Percentiles rank a stretch among this genome's conserved stretches.
phyloP scores from a whole-genome alignment of 148 eudicot genomes.

The Beta vulgaris region DNA sequence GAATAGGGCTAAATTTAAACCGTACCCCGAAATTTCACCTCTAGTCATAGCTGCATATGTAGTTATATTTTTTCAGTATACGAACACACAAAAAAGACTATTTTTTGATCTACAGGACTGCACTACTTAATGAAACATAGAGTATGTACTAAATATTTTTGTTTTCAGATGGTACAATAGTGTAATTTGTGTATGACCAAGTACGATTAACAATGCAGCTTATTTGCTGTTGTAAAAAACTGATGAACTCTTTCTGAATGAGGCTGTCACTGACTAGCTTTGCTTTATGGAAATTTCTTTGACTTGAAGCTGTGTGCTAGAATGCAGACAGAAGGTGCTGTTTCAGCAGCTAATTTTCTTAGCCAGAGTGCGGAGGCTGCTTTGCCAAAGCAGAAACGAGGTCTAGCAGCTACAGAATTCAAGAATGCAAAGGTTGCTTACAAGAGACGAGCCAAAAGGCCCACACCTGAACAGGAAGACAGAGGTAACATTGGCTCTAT shows the following conservation, averaged over 20 bases:
- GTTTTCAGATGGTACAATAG: background rate
- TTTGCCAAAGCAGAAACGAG: constrained; percentile 81
- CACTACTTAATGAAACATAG: background rate
- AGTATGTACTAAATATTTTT: background rate
- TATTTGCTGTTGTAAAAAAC: background rate
- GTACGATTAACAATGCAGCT: too few species aligned
- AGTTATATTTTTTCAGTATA: too few species aligned
- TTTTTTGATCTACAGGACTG: background rate
- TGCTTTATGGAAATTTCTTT: too few species aligned
- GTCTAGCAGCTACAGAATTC: constrained; percentile 54
- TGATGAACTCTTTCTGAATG: too few species aligned
- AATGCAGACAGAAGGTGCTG: constrained; percentile 70
- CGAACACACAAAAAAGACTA: too few species aligned
- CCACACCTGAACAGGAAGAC: constrained; percentile 35
- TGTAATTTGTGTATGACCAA: too few species aligned
- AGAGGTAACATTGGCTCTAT: constrained; percentile 40
- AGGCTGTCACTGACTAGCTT: too few species aligned
- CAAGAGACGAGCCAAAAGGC: constrained; percentile 60
- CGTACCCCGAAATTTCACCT: too few species aligned
- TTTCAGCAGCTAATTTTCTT: constrained; percentile 69
- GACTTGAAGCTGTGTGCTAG: constrained; percentile 37
- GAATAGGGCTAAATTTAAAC: too few species aligned
- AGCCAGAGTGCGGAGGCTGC: constrained; percentile 66
- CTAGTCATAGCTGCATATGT: too few species aligned
- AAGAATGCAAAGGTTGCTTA: constrained; percentile 77